Evolutionary conservation across 2,329 filamentous ascomycete genomes (phyloP).

Genomic region (Stagonosporopsis cucurbitacearum): DNA sequence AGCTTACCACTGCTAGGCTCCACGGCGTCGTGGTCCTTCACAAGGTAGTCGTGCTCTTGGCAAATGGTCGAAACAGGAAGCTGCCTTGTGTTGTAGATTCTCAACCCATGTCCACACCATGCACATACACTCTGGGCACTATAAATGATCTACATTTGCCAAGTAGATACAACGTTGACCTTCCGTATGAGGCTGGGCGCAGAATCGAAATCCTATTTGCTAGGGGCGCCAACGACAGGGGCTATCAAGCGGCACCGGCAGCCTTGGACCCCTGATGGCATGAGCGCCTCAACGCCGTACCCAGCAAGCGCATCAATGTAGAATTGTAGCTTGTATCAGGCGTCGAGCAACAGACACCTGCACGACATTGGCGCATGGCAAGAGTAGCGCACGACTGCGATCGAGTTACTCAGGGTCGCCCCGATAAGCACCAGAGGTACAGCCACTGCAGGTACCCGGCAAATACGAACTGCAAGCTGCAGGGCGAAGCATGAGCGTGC

Average conservation of each 20-base stretch:
- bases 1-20: conserved; percentile 8
- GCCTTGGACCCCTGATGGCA: conserved; percentile 5
- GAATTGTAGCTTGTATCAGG: not conserved
- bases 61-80: conserved; percentile 15
- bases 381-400: not conserved
- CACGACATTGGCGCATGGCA: not conserved
- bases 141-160: conserved; percentile 19
- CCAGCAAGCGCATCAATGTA: not conserved
- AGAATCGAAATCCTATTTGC: conserved; percentile 2
- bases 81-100: conserved; percentile 7
- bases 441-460: conserved; percentile 28
- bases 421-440: not conserved
- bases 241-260: conserved; percentile 13
- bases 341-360: not conserved
- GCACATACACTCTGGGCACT: conserved; percentile 13
- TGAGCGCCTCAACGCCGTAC: not conserved
- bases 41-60: conserved; percentile 11
- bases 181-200: conserved; percentile 19
- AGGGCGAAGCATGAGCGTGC: conserved; percentile 11
- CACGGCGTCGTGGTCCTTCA: conserved; percentile 12
- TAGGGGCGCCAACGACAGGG: conserved; percentile 10
- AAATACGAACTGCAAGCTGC: conserved; percentile 14
- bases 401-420: conserved; percentile 1
- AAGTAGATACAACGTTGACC: conserved; percentile 17
- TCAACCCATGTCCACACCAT: conserved; percentile 7